Evolutionary conservation across 805 yeast species (phyloP).

Genomic region (Candida endomychidarum): DNA sequence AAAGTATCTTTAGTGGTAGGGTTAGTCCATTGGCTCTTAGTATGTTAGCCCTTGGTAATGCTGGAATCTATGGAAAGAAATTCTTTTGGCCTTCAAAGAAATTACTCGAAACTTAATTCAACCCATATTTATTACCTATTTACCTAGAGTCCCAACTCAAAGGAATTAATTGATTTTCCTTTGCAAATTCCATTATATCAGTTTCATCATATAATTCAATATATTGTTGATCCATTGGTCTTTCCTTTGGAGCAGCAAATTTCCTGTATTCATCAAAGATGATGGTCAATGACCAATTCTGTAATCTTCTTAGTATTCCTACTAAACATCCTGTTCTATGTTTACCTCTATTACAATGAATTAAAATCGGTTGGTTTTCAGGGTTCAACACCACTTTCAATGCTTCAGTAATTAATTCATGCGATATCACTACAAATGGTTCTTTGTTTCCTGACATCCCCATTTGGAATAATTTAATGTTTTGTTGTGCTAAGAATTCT

Average conservation of each 20-base stretch:
- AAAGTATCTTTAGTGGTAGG: conserved; percentile 53
- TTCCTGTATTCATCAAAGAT: conserved; percentile 94
- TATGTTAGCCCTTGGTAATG: conserved; percentile 59
- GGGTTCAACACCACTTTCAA: conserved; percentile 81
- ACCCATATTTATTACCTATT: background rate
- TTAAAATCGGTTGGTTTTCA: conserved; percentile 83
- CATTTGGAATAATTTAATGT: conserved; percentile 74
- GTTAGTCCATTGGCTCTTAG: conserved; percentile 62
- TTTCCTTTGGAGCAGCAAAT: conserved; percentile 91
- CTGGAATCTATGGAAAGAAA: conserved; percentile 66
- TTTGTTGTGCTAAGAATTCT: conserved; percentile 59
- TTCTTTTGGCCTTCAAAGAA: conserved; percentile 48
- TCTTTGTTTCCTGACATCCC: conserved; percentile 96
- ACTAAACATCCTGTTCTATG: conserved; percentile 96
- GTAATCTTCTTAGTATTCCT: conserved; percentile 86
- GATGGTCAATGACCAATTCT: conserved; percentile 90
- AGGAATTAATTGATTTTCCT: conserved; percentile 59
- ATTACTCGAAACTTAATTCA: conserved; percentile 1
- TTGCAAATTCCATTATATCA: conserved; percentile 58
- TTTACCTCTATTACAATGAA: conserved; percentile 95
- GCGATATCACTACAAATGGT: conserved; percentile 76
- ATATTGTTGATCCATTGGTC: conserved; percentile 94
- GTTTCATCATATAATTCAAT: conserved; percentile 82
- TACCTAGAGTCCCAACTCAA: conserved; percentile 53
- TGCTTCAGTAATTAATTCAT: conserved; percentile 73